Base-by-base conservation (phyloP, 108 stramenopile species). In the Fragilaria crotonensis region DNA sequence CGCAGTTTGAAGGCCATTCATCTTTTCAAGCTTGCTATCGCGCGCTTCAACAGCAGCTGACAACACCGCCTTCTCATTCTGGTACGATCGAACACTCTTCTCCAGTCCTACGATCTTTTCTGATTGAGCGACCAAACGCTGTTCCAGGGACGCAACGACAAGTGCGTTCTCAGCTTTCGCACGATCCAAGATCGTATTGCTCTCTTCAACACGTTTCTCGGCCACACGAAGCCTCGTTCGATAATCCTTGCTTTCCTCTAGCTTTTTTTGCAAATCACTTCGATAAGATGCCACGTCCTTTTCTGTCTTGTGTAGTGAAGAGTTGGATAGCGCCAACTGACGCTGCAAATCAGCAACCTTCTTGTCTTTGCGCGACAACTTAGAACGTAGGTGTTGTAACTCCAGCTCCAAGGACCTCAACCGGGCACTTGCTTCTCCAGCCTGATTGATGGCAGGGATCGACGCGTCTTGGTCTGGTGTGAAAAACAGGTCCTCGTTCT, bases 1-100 rank as follows among this genome's bases (percentile, higher is more conserved):
- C 2, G 72, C 66, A 2, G 32, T 21, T 33, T 72, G 75, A 9
- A 84, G 55, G 52, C 61, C 70, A 2, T 54, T 77, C 59, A 86
- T 80, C 60, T 72, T 73, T 0, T 55, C 36, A 46, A 81, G 51
- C 51, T 78, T 82, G 33, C 78, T 69, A 70, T 87, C 85, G n/a
- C 89, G 65, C 23, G 83, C 80, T 30, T 87, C 85, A 25, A 90
- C 70, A 20, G 79, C 78, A 17, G 89, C 89, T 20, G 62, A 49
- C 23, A 87, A 60, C 7, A 90, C 82, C 5, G 81, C 79, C 79
- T 85, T 85, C 64, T 90, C 89, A 59, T 90, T 90, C 27, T 71
- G 75, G 5, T 83, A 60, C 25, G 85, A 52, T 48, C 68, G 71
- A 28, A 79, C 63, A 14, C 60, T 56, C 59, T 82, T 87, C 53